Base-by-base conservation (phyloP, 371 early-diverging fungal species). In the Entomophthora muscae region DNA sequence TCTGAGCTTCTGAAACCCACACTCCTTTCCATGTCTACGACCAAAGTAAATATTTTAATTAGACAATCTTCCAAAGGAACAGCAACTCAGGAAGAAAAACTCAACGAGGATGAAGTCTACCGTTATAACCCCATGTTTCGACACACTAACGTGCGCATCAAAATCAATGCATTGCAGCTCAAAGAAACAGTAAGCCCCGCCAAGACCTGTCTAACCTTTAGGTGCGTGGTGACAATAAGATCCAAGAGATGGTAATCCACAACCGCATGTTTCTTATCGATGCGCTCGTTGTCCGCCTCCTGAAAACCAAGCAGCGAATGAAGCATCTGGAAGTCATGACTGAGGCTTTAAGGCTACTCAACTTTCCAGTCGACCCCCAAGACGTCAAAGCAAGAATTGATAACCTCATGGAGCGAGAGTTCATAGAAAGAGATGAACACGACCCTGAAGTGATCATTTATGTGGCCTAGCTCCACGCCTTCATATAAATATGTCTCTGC, bases 201-300 rank as follows among this genome's bases (percentile, higher is more conserved):
- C 23, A 21, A n/a, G 17, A 65, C 59, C n/a, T n/a, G 21, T 65
- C 51, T 60, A 66, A 65, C 59, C 61, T 1, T 17, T 56, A 61
- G 66, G 42, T 26, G 3, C 30, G 89, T 67, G 89, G 90, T 67
- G 71, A 82, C 51, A 76, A 79, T 30, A 77, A 75, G 30, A 89
- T 90, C 1, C 81, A 79, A 52, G 80, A 83, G 53, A 78, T 83
- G 59, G 88, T 91, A 52, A 77, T 85, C 67, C 77, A 83, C 56
- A 90, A 91, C 70, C 78, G 91, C 52, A 84, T 87, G 66, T 83
- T 84, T 68, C 83, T 85, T 21, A 52, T 93, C 10, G 97, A 98
- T 67, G 98, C 98, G 1, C 92, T 93, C 0, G 83, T 96, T 70
- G 96, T 95, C 3, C 79, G 97, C 42, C 83, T 96, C 57, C 87